Percentiles rank a stretch among this genome's conserved stretches.
Evolutionary conservation across 768 basidiomycete genomes (phyloP).

Genomic region (Pleurotus pulmonarius): DNA sequence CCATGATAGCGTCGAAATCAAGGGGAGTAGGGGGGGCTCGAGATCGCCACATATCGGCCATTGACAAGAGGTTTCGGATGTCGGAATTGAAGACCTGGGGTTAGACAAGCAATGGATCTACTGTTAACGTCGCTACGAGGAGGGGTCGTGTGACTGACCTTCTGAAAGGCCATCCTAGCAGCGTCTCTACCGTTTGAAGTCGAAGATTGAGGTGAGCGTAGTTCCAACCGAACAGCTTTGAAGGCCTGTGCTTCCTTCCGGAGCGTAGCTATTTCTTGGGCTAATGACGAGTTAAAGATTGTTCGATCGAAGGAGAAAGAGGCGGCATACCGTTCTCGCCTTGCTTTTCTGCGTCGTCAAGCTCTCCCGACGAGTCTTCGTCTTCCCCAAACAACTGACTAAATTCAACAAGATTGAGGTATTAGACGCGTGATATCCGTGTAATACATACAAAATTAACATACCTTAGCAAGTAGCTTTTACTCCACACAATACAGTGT

Average conservation of each 20-base stretch:
- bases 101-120: not conserved
- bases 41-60: conserved; percentile 97
- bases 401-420: not conserved
- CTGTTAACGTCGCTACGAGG: not conserved
- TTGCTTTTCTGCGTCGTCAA: conserved; percentile 88
- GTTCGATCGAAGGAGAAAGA: not conserved
- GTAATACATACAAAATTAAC: not conserved
- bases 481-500: conserved; percentile 99
- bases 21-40: conserved; percentile 85
- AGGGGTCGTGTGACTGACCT: conserved; percentile 42
- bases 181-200: conserved; percentile 37
- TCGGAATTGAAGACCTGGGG: conserved; percentile 83
- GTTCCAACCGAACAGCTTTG: conserved; percentile 66
- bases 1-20: conserved; percentile 71
- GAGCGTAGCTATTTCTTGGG: conserved; percentile 85
- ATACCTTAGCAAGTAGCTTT: conserved; percentile 91
- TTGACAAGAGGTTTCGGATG: conserved; percentile 82
- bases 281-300: conserved; percentile 33
- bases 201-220: conserved; percentile 40
- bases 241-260: conserved; percentile 90
- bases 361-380: conserved; percentile 73
- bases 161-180: conserved; percentile 75
- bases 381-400: conserved; percentile 97
- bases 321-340: conserved; percentile 81
- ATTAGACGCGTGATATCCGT: too few species aligned